phyloP scores from a whole-genome alignment of 1,284 basidiomycete genomes.

The Fomes fomentarius region DNA sequence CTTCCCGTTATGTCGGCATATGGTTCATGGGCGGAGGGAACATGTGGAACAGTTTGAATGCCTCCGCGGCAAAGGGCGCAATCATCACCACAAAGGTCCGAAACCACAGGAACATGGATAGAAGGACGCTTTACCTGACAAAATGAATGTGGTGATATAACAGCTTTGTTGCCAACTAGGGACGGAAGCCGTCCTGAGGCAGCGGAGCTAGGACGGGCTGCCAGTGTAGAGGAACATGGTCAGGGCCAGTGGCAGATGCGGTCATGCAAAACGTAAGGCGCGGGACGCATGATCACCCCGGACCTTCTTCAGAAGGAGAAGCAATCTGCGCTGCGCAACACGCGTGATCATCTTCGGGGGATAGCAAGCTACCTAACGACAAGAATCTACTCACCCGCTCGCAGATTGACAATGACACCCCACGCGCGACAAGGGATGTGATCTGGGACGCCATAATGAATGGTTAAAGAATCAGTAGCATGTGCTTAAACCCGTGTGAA shows the following conservation, averaged over 20 bases:
- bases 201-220: not conserved
- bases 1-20: not conserved
- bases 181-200: not conserved
- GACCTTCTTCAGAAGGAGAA: not conserved
- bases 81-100: not conserved
- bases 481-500: no score
- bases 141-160: no score
- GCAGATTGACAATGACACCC: not conserved
- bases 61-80: not conserved
- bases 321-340: not conserved
- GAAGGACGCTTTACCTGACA: not conserved
- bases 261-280: not conserved
- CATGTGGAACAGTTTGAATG: not conserved
- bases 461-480: no score
- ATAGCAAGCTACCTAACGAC: not conserved
- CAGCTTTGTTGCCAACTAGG: not conserved
- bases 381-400: not conserved
- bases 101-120: not conserved
- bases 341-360: not conserved
- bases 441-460: no score
- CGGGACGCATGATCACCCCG: constrained; percentile 1
- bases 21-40: not conserved
- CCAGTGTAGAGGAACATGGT: not conserved
- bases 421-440: not conserved
- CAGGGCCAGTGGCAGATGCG: not conserved